These are phyloP conservation scores for Calocybe indica DNA, from an alignment of 768 basidiomycete genomes.

Conservation along the genomic window DNA sequence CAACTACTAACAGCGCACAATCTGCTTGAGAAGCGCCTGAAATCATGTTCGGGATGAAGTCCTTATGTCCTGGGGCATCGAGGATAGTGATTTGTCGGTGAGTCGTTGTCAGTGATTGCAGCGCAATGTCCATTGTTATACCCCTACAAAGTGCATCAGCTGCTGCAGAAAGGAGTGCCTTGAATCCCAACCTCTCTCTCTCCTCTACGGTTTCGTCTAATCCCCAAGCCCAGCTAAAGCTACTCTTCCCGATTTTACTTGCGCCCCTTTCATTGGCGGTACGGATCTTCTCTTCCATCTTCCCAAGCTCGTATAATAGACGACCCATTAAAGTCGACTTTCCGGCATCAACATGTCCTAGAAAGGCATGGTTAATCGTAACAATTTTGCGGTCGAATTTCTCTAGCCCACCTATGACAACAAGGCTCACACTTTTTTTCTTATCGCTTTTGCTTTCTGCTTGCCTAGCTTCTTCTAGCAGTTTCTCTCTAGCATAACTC, in stretches of 20 bases:
- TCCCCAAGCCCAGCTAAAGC: constrained; percentile 98
- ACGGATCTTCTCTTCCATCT: constrained; percentile 79
- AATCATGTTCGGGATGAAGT: constrained; percentile 99
- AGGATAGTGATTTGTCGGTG: constrained; percentile 85
- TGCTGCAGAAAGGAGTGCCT: constrained; percentile 9
- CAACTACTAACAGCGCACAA: constrained; percentile 89
- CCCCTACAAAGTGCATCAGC: constrained; percentile 48
- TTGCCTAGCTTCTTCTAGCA: constrained; percentile 73
- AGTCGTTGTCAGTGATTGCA: constrained; percentile 69
- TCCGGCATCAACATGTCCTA: constrained; percentile 98
- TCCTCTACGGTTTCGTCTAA: constrained; percentile 92
- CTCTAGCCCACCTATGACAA: constrained; percentile 74
- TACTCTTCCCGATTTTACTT: constrained; percentile 84
- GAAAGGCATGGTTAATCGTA: constrained; percentile 1
- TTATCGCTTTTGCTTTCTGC: constrained; percentile 40
- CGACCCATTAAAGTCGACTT: constrained; percentile 98
- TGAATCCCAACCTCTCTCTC: constrained; percentile 63
- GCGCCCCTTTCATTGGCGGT: constrained; percentile 86
- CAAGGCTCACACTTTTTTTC: constrained; percentile 75
- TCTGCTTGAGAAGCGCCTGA: constrained; percentile 98
- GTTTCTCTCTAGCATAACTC: constrained; percentile 68
- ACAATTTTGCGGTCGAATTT: background rate
- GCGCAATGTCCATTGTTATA: constrained; percentile 96
- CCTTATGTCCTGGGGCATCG: constrained; percentile 95
- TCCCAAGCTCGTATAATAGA: constrained; percentile 86